Conservation (phyloP, 352 stramenopile species). For the Phytopythium helicoides region DNA sequence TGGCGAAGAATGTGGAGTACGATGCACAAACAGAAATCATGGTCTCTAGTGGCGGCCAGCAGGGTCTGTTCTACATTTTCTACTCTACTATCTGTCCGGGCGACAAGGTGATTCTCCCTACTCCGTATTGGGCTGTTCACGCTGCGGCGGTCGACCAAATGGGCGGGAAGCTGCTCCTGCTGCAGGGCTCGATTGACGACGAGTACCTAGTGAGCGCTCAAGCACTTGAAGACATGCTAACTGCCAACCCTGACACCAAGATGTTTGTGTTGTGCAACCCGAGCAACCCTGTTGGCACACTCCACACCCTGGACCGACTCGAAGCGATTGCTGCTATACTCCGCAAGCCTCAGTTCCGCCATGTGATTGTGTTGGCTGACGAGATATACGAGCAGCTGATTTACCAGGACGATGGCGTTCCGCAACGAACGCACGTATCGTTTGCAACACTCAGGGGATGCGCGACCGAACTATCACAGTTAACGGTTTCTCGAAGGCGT, state of each 20-base stretch:
- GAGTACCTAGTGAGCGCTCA: constrained; percentile 90
- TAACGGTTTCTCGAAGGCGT: constrained; percentile 96
- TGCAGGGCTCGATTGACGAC: constrained; percentile 88
- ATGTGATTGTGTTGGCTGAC: constrained; percentile 89
- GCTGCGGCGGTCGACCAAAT: constrained; percentile 92
- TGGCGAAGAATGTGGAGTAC: constrained; percentile 89
- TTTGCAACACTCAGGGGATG: constrained; percentile 83
- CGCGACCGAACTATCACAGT: constrained; percentile 90
- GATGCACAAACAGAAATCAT: constrained; percentile 88
- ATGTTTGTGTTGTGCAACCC: constrained; percentile 96
- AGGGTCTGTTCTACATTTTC: constrained; percentile 92
- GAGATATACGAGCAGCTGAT: constrained; percentile 97
- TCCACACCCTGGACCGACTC: constrained; percentile 59
- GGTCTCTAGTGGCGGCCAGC: constrained; percentile 95
- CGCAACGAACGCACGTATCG: constrained; percentile 47
- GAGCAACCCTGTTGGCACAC: constrained; percentile 92
- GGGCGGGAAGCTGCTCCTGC: constrained; percentile 80
- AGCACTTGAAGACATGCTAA: constrained; percentile 70
- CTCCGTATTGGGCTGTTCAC: constrained; percentile 97
- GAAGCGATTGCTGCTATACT: constrained; percentile 50
- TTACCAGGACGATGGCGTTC: constrained; percentile 76
- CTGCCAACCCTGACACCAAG: constrained; percentile 65
- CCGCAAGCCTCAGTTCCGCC: constrained; percentile 49
- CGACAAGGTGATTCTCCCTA: constrained; percentile 94
- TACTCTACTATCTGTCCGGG: constrained; percentile 85